Conservation (phyloP, 2,329 filamentous ascomycete species). For the Stachybotrys chartarum region DNA sequence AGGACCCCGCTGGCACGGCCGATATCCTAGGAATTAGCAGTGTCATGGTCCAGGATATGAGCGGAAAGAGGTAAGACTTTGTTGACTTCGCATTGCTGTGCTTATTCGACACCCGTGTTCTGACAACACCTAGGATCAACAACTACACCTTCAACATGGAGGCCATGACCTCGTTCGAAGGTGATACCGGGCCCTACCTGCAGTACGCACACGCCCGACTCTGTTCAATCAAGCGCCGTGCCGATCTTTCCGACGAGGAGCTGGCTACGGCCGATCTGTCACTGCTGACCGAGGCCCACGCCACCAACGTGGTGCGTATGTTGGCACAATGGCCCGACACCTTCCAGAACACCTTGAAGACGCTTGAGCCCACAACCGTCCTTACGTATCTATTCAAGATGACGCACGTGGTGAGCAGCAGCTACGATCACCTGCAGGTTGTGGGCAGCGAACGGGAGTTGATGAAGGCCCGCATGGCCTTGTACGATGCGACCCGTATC, state of each 20-base stretch:
- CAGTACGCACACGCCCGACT: conserved; percentile 77
- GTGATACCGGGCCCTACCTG: conserved; percentile 77
- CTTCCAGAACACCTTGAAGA: conserved; percentile 76
- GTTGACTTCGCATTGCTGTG: accelerated
- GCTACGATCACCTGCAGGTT: conserved; percentile 76
- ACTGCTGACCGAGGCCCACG: conserved; percentile 65
- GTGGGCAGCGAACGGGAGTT: conserved; percentile 71
- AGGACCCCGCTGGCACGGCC: conserved; percentile 71
- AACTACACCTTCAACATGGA: conserved; percentile 72
- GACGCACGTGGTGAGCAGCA: conserved; percentile 71
- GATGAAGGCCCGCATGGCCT: conserved; percentile 59
- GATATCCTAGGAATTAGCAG: conserved; percentile 88
- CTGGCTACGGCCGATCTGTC: conserved; percentile 57
- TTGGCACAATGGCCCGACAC: conserved; percentile 84
- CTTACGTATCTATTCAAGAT: conserved; percentile 72
- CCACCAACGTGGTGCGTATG: conserved; percentile 64
- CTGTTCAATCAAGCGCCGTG: conserved; percentile 54
- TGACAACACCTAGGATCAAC: conserved; percentile 40
- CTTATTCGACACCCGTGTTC: not conserved
- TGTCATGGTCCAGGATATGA: conserved; percentile 98
- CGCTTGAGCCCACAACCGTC: conserved; percentile 60
- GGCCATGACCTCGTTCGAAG: conserved; percentile 76
- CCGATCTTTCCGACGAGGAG: conserved; percentile 46
- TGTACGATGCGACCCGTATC: conserved; percentile 69
- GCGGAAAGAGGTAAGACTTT: conserved; percentile 68